Conservation (phyloP, 192 early-diverging fungal species). For the Coemansia sp. region DNA sequence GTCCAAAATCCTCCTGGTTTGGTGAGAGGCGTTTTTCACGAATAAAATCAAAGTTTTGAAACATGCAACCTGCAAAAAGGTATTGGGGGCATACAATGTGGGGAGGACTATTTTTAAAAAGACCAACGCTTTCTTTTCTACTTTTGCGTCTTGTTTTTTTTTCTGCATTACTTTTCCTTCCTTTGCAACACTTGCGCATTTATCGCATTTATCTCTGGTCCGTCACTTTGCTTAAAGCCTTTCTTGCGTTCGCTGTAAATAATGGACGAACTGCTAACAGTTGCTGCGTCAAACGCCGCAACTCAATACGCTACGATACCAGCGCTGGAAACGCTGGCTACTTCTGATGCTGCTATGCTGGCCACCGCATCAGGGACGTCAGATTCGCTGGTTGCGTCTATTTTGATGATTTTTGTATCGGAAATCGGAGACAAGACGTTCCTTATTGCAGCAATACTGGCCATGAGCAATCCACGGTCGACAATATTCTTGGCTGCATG, state of each 20-base stretch:
- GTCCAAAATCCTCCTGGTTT: background rate
- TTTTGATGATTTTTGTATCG: slow-evolving; percentile 90
- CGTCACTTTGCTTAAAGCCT: background rate
- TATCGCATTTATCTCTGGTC: background rate
- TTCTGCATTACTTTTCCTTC: background rate
- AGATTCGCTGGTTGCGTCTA: slow-evolving; percentile 53
- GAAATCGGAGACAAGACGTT: slow-evolving; percentile 99
- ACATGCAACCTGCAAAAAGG: background rate
- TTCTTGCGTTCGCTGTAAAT: slow-evolving; percentile 4
- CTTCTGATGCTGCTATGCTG: slow-evolving; percentile 10
- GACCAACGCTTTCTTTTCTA: background rate
- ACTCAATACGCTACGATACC: background rate
- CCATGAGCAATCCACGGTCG: slow-evolving; percentile 91
- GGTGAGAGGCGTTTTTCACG: background rate
- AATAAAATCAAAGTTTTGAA: background rate
- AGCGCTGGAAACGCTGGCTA: slow-evolving; percentile 3
- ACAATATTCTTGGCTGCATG: slow-evolving; percentile 90
- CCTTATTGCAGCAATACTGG: slow-evolving; percentile 96
- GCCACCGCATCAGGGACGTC: slow-evolving; percentile 14
- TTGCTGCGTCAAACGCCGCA: background rate
- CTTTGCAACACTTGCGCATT: background rate
- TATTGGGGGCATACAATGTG: too few relatives aligned
- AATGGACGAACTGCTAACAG: slow-evolving; percentile 3
- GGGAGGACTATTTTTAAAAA: too few relatives aligned
- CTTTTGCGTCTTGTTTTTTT: slow-evolving; percentile 1